phyloP scores from a whole-genome alignment of 106 monocot genomes.

The Dactylorhiza incarnata region DNA sequence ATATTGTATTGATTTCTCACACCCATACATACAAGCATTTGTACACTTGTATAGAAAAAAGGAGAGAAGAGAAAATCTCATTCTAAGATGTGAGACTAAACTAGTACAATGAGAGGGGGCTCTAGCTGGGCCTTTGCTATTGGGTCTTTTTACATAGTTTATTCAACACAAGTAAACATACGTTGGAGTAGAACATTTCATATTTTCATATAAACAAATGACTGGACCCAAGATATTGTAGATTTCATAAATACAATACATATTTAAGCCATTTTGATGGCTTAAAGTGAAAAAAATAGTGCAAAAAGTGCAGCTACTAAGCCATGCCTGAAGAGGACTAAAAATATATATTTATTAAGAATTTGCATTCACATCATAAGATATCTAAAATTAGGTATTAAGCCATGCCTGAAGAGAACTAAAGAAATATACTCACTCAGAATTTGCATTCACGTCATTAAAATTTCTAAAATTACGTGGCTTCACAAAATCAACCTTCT shows the following conservation, averaged over 20 bases:
- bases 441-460: constrained; percentile 1
- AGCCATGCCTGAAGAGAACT: not conserved
- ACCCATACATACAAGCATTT: no score
- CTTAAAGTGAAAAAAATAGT: not conserved
- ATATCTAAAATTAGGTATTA: constrained; percentile 6
- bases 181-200: not conserved
- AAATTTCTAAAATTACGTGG: constrained; percentile 9
- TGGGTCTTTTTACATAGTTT: no score
- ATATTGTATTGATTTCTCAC: no score
- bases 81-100: no score
- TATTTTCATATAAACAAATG: not conserved
- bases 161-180: not conserved
- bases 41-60: no score
- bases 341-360: not conserved
- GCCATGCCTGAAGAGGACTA: not conserved
- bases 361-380: constrained; percentile 8
- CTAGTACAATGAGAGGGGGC: no score
- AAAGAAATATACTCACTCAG: constrained; percentile 2
- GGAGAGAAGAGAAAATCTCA: no score
- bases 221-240: not conserved
- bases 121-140: no score
- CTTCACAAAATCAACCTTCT: constrained; percentile 6
- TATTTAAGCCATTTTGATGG: not conserved
- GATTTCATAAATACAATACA: not conserved
- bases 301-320: constrained; percentile 1